Base-by-base conservation (phyloP, 495 filamentous ascomycete genomes). In the Extremus antarcticus region DNA sequence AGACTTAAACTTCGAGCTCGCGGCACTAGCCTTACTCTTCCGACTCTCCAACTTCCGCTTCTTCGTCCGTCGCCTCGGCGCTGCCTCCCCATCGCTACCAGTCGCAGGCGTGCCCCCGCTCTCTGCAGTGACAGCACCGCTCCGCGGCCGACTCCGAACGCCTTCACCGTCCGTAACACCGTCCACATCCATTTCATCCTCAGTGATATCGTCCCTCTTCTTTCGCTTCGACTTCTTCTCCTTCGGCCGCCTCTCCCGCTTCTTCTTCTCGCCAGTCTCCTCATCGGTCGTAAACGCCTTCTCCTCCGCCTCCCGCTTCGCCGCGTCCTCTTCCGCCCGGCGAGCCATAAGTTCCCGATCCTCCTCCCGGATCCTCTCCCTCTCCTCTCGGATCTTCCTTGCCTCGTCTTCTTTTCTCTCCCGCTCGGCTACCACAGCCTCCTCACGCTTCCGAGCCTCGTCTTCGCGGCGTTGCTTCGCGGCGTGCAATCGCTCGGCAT, bases 341-440 rank as follows among this genome's bases (percentile, higher is more conserved):
- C 77, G 70, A 57, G 80, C 78, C 0, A 85, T 88, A 20, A 86
- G 73, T 45, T 79, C 78, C 48, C 88, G 77, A 49, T 90, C 86
- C 35, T 82, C 76, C 57, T 90, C 87, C 17, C 82, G 72, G 64
- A 95, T 87, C 60, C 75, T 80, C 53, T 86, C 80, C 11, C 90
- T 79, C 64, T 97, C 89, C 56, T 87, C 87, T 16, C 83, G 79
- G 53, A 97, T 83, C 69, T 85, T 84, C 50, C 80, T 76, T 56
- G 87, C 85, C 47, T 83, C 70, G 65, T 90, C 86, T 20, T 77
- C 74, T 50, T 84, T 83, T 17, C 73, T 72, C 41, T 83, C 83
- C 56, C 86, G 79, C 0, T 75, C 79, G 56, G 78, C 79, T 53
- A 77, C 74, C 19, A 80, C 75, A 60, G 81, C 80, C 60, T 87